Conservation (phyloP, 495 filamentous ascomycete species). For the Aspergillus egyptiacus region DNA sequence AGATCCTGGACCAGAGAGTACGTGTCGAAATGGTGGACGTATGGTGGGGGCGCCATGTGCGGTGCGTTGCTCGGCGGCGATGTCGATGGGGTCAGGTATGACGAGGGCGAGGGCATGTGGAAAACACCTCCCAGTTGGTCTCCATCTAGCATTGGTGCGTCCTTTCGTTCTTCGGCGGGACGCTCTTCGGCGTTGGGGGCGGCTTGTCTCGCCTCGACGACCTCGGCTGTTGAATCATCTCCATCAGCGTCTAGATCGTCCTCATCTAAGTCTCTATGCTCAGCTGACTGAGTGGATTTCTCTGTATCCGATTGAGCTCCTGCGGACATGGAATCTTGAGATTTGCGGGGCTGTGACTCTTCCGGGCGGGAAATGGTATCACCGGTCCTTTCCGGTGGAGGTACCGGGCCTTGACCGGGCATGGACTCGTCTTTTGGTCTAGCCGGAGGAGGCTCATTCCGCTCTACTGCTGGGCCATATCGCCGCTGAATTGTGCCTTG, state of each 20-base stretch:
- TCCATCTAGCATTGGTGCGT: slow-evolving; percentile 17
- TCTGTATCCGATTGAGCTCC: neutral
- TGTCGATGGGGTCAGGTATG: slow-evolving; percentile 31
- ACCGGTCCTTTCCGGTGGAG: slow-evolving; percentile 18
- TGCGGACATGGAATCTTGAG: neutral
- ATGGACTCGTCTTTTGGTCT: slow-evolving; percentile 22
- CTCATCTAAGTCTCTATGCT: slow-evolving; percentile 14
- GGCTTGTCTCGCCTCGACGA: slow-evolving; percentile 12
- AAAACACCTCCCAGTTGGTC: slow-evolving; percentile 63
- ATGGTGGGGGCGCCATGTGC: slow-evolving; percentile 65
- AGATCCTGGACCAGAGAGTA: slow-evolving; percentile 80
- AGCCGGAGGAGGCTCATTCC: slow-evolving; percentile 36
- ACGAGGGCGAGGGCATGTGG: slow-evolving; percentile 48
- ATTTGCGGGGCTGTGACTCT: slow-evolving; percentile 2
- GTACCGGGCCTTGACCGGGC: slow-evolving; percentile 18
- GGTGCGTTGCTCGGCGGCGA: slow-evolving; percentile 43
- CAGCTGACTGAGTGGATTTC: slow-evolving; percentile 18
- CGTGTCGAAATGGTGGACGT: slow-evolving; percentile 95
- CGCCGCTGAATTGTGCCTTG: slow-evolving; percentile 44
- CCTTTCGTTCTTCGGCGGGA: slow-evolving; percentile 24
- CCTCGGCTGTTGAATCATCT: slow-evolving; percentile 18
- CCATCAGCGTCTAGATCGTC: slow-evolving; percentile 13
- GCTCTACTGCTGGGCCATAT: slow-evolving; percentile 47
- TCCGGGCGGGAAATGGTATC: slow-evolving; percentile 15
- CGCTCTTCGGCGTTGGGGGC: slow-evolving; percentile 20